Percentiles rank a stretch among this genome's conserved stretches.
These are phyloP conservation scores for Talaromyces trachyspermus DNA, from an alignment of 495 filamentous ascomycete genomes.

Conservation along the genomic window DNA sequence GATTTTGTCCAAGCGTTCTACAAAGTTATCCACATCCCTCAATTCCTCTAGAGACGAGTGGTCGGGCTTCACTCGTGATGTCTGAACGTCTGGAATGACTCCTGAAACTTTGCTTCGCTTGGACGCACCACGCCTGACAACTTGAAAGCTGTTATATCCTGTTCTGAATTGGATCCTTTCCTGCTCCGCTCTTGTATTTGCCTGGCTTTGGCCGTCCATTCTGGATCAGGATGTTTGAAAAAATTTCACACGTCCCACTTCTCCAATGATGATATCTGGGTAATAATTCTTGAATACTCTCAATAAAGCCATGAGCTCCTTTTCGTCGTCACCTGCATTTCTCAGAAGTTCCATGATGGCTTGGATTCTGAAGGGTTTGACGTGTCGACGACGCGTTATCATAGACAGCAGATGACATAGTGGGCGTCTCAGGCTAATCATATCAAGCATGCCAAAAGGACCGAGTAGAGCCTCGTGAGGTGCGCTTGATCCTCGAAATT, in stretches of 20 bases:
- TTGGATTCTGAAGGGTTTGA: conserved; percentile 79
- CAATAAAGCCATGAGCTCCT: conserved; percentile 67
- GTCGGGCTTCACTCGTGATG: conserved; percentile 50
- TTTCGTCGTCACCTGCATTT: conserved; percentile 51
- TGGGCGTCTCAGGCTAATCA: conserved; percentile 47
- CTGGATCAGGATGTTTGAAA: conserved; percentile 63
- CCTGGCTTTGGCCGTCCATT: conserved; percentile 66
- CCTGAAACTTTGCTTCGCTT: conserved; percentile 42
- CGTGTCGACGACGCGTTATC: conserved; percentile 79
- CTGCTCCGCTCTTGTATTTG: conserved; percentile 55
- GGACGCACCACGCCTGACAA: conserved; percentile 34
- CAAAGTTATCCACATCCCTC: conserved; percentile 62
- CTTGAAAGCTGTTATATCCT: conserved; percentile 31
- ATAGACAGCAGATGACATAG: conserved; percentile 79
- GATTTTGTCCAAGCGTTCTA: conserved; percentile 68
- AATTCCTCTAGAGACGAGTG: conserved; percentile 66
- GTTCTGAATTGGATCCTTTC: conserved; percentile 21
- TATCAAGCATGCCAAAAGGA: conserved; percentile 83
- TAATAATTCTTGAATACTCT: conserved; percentile 84
- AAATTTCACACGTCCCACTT: conserved; percentile 37
- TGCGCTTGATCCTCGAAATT: conserved; percentile 55
- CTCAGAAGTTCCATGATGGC: conserved; percentile 55
- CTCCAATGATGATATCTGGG: conserved; percentile 77
- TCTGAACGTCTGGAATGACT: conserved; percentile 63
- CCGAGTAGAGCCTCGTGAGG: conserved; percentile 64